phyloP scores from a whole-genome alignment of 2,329 filamentous ascomycete species.

The Rutstroemia sydowiana region DNA sequence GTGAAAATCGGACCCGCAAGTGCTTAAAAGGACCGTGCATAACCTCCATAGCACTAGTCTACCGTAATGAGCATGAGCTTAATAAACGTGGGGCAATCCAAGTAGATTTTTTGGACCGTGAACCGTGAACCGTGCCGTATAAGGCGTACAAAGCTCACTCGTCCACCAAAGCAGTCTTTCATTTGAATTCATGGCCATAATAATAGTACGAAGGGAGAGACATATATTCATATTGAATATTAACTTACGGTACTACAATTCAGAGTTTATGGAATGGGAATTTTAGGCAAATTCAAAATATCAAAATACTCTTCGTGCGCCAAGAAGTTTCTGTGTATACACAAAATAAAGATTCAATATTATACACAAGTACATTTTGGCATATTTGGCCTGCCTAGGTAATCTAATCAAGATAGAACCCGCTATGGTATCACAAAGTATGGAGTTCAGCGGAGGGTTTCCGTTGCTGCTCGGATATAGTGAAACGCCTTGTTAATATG shows the following conservation, averaged over 20 bases:
- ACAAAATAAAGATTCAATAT: background rate
- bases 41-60: background rate
- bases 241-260: too few relatives aligned
- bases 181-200: too few relatives aligned
- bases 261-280: too few relatives aligned
- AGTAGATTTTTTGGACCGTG: background rate
- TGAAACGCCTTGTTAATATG: constrained; percentile 15
- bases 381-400: background rate
- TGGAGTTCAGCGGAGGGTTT: background rate
- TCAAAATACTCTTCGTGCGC: background rate
- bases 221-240: too few relatives aligned
- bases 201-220: too few relatives aligned
- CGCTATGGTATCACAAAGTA: constrained; percentile 7
- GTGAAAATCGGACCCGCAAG: background rate
- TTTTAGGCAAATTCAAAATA: too few relatives aligned
- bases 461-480: constrained; percentile 3
- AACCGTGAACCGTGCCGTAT: background rate
- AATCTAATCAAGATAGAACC: background rate
- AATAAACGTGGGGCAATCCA: background rate
- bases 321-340: background rate
- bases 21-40: too few relatives aligned
- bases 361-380: background rate
- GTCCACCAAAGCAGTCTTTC: too few relatives aligned
- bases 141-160: too few relatives aligned
- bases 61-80: too few relatives aligned